These are phyloP conservation scores for Alternaria viburni DNA, from an alignment of 2,329 filamentous ascomycete genomes.

Conservation along the genomic window DNA sequence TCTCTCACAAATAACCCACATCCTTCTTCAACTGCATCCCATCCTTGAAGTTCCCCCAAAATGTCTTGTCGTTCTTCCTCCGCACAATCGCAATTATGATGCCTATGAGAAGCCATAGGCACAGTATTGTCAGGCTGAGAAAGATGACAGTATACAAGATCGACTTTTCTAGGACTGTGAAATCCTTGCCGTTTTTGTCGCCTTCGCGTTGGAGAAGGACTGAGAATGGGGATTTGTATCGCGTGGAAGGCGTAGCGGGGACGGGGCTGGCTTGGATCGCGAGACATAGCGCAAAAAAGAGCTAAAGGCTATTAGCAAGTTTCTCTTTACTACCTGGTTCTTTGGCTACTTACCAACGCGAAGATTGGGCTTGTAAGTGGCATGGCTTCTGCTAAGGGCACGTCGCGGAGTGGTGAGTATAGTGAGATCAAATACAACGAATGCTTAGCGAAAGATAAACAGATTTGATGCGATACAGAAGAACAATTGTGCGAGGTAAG, in stretches of 20 bases:
- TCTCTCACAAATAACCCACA: background rate
- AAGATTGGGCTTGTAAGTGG: background rate
- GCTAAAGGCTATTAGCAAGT: background rate
- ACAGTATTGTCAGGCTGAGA: background rate
- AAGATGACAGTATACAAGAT: background rate
- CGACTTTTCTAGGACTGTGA: background rate
- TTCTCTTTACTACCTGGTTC: background rate
- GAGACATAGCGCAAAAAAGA: background rate
- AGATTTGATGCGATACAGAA: background rate
- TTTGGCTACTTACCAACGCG: background rate
- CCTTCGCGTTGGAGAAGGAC: background rate
- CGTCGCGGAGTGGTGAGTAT: background rate
- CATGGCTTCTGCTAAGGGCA: background rate
- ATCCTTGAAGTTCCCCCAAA: background rate
- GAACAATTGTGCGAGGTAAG: background rate
- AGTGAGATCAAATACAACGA: background rate
- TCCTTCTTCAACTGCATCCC: background rate
- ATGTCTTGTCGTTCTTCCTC: background rate
- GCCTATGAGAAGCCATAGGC: background rate
- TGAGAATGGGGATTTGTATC: background rate
- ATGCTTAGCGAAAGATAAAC: background rate
- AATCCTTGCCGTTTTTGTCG: background rate
- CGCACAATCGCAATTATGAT: background rate
- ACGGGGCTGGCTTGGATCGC: background rate
- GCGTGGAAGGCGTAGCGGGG: background rate